Conservation (phyloP, 164 flowering plant genomes). For the Umbilicus rupestris region DNA sequence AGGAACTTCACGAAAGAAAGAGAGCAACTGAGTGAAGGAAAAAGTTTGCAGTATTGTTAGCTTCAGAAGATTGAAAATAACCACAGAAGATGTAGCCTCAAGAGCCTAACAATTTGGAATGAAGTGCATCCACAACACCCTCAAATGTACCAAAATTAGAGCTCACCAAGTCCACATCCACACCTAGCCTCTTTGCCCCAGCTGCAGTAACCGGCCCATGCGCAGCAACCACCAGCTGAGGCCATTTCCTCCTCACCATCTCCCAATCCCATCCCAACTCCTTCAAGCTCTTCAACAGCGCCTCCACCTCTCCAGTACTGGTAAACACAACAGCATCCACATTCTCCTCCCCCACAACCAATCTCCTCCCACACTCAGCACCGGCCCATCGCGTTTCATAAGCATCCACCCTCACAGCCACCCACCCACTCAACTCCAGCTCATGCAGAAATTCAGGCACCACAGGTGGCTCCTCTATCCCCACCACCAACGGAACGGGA, state of each 20-base stretch:
- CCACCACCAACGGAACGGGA: constrained; percentile 56
- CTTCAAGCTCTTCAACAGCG: constrained; percentile 51
- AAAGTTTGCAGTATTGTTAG: neutral
- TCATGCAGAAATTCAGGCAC: constrained; percentile 45
- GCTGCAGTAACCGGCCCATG: constrained; percentile 81
- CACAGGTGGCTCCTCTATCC: constrained; percentile 58
- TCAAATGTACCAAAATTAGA: constrained; percentile 46
- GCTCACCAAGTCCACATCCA: constrained; percentile 55
- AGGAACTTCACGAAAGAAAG: neutral
- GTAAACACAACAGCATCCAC: constrained; percentile 62
- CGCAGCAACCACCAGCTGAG: constrained; percentile 55
- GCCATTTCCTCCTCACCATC: constrained; percentile 37
- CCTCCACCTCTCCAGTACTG: constrained; percentile 69
- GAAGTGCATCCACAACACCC: constrained; percentile 62
- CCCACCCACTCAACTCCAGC: constrained; percentile 38
- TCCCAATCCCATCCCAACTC: constrained; percentile 49
- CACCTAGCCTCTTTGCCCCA: constrained; percentile 63
- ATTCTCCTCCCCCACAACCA: constrained; percentile 18
- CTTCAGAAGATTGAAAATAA: neutral
- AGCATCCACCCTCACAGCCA: constrained; percentile 37
- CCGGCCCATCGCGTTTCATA: constrained; percentile 77
- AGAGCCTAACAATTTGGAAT: constrained; percentile 16
- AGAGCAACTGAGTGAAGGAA: neutral
- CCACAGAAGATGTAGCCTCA: neutral
- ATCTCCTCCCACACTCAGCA: constrained; percentile 25